Percentiles rank a stretch among this genome's conserved stretches.
Conservation (phyloP, 768 basidiomycete species). For the Mycena kentingensis region DNA sequence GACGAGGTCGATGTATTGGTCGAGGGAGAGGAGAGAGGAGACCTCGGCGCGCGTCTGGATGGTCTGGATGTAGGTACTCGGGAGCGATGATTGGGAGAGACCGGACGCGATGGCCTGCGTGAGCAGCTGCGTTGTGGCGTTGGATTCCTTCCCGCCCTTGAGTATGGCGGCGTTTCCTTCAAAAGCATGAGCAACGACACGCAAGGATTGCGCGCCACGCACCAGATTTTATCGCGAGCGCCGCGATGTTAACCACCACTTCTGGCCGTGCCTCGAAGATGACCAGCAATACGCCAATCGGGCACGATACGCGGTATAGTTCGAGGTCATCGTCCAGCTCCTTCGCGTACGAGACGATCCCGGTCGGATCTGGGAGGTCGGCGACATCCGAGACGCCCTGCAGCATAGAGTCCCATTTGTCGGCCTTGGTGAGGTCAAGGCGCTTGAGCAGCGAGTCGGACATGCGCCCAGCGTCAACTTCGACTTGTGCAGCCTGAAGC, state of each 20-base stretch:
- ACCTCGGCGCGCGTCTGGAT: slow-evolving; percentile 93
- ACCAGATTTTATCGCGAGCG: slow-evolving; percentile 97
- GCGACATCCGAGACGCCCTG: slow-evolving; percentile 89
- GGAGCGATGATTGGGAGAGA: slow-evolving; percentile 70
- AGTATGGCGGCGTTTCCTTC: slow-evolving; percentile 95
- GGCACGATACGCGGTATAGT: slow-evolving; percentile 92
- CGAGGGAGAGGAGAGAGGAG: slow-evolving; percentile 79
- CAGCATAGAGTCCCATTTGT: slow-evolving; percentile 95
- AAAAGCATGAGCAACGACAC: not conserved
- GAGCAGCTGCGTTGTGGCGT: slow-evolving; percentile 73
- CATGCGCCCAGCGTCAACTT: slow-evolving; percentile 84
- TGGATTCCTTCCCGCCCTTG: slow-evolving; percentile 97
- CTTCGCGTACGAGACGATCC: slow-evolving; percentile 84
- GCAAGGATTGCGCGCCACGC: slow-evolving; percentile 24
- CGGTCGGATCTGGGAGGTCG: slow-evolving; percentile 82
- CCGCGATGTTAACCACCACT: slow-evolving; percentile 96
- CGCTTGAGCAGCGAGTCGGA: slow-evolving; percentile 82
- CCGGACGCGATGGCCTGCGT: slow-evolving; percentile 80
- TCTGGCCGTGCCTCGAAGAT: slow-evolving; percentile 98
- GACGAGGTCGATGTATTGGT: slow-evolving; percentile 93
- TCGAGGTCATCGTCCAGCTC: slow-evolving; percentile 85
- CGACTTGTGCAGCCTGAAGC: slow-evolving; percentile 67
- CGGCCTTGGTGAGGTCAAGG: slow-evolving; percentile 73
- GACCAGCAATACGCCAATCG: slow-evolving; percentile 93
- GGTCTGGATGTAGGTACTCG: slow-evolving; percentile 82